phyloP scores from a whole-genome alignment of 345 rosid genomes.

The Ceriops tagal region DNA sequence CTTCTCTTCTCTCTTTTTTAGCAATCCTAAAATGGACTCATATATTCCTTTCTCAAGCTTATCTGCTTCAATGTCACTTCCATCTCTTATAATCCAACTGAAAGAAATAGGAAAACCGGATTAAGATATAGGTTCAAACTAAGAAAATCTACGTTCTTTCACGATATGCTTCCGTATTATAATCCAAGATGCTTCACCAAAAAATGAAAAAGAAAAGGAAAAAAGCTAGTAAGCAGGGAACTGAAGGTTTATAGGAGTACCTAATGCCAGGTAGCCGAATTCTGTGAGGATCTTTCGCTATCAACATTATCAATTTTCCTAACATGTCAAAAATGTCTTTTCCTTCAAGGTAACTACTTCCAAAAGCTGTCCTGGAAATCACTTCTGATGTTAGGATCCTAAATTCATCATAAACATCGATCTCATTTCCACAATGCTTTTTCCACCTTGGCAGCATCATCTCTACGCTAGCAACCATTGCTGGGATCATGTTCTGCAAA shows the following conservation, averaged over 20 bases:
- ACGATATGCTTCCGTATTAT: no score
- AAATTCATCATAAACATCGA: conserved; percentile 14
- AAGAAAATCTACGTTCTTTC: no score
- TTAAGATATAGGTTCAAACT: no score
- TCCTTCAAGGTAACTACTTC: conserved; percentile 16
- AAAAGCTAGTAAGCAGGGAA: no score
- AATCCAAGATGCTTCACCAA: no score
- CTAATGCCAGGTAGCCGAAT: conserved; percentile 13
- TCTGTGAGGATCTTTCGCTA: background rate
- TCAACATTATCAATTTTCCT: background rate
- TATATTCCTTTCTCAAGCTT: conserved; percentile 15
- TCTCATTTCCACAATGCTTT: conserved; percentile 1
- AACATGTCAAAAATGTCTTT: conserved; percentile 13
- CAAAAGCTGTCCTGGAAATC: conserved; percentile 18
- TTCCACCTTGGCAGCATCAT: conserved; percentile 17
- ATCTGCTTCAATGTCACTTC: conserved; percentile 15
- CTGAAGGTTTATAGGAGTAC: background rate
- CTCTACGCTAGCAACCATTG: conserved; percentile 16
- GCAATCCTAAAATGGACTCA: conserved; percentile 3
- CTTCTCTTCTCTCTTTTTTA: conserved; percentile 9
- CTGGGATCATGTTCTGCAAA: background rate
- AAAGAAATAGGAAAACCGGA: background rate
- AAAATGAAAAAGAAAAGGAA: no score
- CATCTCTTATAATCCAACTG: conserved; percentile 1
- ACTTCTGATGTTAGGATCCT: conserved; percentile 15